These are phyloP conservation scores for Aspergillus bombycis DNA, from an alignment of 2,329 filamentous ascomycete genomes.

Conservation along the genomic window DNA sequence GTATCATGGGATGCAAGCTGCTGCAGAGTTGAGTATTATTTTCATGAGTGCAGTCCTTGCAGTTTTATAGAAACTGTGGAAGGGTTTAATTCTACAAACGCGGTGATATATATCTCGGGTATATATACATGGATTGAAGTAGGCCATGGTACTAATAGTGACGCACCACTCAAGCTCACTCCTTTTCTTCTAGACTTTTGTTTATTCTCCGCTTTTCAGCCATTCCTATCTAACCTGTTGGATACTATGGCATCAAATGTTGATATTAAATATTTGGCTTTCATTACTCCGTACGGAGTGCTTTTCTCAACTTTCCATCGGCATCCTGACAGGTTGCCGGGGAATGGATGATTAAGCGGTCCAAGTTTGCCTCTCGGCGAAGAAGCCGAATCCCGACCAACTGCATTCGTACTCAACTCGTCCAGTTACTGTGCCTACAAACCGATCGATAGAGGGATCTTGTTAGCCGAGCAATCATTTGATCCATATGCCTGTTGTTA, in stretches of 20 bases:
- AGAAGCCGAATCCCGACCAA: slow-evolving; percentile 7
- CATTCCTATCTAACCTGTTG: too few relatives aligned
- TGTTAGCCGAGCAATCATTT: neutral
- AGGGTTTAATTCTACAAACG: too few relatives aligned
- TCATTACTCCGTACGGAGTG: neutral
- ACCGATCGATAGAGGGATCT: neutral
- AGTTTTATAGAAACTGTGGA: neutral
- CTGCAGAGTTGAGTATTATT: neutral
- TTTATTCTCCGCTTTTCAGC: too few relatives aligned
- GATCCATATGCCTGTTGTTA: slow-evolving; percentile 12
- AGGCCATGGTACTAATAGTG: too few relatives aligned
- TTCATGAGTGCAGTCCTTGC: neutral
- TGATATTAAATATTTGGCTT: too few relatives aligned
- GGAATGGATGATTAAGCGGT: neutral
- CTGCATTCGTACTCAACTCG: neutral
- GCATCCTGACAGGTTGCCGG: neutral
- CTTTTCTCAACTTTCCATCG: neutral
- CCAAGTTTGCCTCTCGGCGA: slow-evolving; percentile 12
- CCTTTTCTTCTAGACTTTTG: too few relatives aligned
- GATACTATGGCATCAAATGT: too few relatives aligned
- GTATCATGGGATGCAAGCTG: neutral
- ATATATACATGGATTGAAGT: too few relatives aligned
- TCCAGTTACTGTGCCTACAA: neutral
- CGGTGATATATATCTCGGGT: too few relatives aligned
- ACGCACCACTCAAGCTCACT: too few relatives aligned